These are phyloP conservation scores for Acanthamoeba castellanii DNA, from an alignment of 208 protist species.

Conservation along the genomic window DNA sequence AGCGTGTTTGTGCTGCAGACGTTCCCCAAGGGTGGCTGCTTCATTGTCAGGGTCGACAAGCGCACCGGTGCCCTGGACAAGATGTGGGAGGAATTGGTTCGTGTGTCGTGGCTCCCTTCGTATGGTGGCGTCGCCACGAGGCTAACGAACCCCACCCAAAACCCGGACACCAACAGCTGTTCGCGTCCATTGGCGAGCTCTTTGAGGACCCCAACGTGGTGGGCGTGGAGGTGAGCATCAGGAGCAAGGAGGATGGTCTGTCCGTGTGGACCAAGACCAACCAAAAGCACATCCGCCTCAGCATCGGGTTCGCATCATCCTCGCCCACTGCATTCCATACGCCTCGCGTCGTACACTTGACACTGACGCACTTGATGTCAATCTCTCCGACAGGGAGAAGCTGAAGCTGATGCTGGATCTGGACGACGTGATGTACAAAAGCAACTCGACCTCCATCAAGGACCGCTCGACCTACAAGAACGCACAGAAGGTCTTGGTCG, in stretches of 20 bases:
- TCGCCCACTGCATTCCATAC: not conserved
- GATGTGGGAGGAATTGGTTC: conserved; percentile 80
- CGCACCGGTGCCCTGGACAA: conserved; percentile 20
- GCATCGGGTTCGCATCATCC: conserved; percentile 53
- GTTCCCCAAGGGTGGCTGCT: conserved; percentile 81
- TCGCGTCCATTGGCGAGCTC: conserved; percentile 77
- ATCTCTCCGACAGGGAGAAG: conserved; percentile 69
- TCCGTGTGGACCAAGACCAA: conserved; percentile 79
- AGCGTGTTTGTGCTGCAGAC: conserved; percentile 31
- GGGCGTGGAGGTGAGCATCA: conserved; percentile 79
- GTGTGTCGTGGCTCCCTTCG: not conserved
- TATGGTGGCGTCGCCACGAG: not conserved
- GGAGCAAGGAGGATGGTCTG: conserved; percentile 80
- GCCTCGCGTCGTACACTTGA: not conserved
- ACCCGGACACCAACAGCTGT: conserved; percentile 2
- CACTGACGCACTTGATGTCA: not conserved
- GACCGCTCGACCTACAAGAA: conserved; percentile 71
- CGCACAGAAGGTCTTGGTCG: conserved; percentile 67
- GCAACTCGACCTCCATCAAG: conserved; percentile 65
- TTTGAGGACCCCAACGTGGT: conserved; percentile 83
- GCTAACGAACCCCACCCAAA: not conserved
- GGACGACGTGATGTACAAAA: conserved; percentile 70
- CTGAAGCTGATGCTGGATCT: conserved; percentile 71
- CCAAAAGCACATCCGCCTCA: conserved; percentile 70
- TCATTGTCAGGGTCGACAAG: conserved; percentile 80